Base-by-base conservation (phyloP, 257 asterid genomes). In the Rhazya stricta region DNA sequence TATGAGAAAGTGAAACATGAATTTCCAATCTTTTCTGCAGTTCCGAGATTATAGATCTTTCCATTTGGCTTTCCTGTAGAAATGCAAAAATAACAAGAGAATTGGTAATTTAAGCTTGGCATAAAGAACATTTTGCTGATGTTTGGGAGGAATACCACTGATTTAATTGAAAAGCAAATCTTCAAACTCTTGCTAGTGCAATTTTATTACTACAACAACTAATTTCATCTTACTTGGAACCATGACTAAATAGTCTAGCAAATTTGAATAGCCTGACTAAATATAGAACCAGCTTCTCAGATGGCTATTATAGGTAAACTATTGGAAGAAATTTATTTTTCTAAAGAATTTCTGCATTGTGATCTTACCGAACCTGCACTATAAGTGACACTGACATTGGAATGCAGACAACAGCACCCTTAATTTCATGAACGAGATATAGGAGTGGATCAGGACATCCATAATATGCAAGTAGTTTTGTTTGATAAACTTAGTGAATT, bases 1-100 rank as follows among this genome's bases (percentile, higher is more conserved):
- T 76, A 63, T 75, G 80, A 75, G 90, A 83, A 76, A 79, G 74
- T 66, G 89, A 76, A 76, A 78, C 82, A 67, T 96, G 77, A 76
- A 94, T 76, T 80, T 82, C 91, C 71, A 92, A 79, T 77, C 87
- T 83, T 76, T 82, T 86, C 84, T 80, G 88, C 81, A 94, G 81
- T 81, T 85, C 91, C 6, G 84, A 79, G 72, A 94, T 34, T 9
- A 85, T 80, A 77, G 90, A 78, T 81, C 80, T 86, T 73, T 85
- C 89, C 57, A 53, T 75, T 70, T 81, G 89, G 74, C 80, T 79
- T 78, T 87, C 95, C 97, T 94, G 87, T 42, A 39, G 53, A 74
- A 81, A 79, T 62, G 61, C 25, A 53, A 72, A 79, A 51, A 71
- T 27, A 42, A 75, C 15, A 63, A 23, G 19, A 71, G 11, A 71